Conservation (phyloP, 208 protist species). For the Acanthamoeba castellanii region DNA sequence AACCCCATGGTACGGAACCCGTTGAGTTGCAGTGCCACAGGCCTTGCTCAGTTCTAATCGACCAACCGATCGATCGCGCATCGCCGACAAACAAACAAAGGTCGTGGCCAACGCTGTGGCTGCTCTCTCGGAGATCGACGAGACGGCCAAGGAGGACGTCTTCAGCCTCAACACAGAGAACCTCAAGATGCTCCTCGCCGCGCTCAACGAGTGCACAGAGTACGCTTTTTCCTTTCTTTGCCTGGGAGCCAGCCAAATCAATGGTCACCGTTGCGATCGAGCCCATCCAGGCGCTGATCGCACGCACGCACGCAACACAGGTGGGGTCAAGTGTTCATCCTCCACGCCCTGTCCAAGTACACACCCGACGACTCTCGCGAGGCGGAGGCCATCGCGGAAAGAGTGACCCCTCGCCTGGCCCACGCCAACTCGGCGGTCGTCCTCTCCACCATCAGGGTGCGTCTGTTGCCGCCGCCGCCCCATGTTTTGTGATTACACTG, state of each 20-base stretch:
- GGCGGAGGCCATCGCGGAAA: conserved; percentile 95
- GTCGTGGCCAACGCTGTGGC: conserved; percentile 97
- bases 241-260: background rate
- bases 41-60: background rate
- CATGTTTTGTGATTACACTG: too few relatives aligned
- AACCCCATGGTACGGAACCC: conserved; percentile 94
- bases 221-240: conserved; percentile 65
- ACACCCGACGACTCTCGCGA: conserved; percentile 85
- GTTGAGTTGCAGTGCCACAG: background rate
- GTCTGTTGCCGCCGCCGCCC: conserved; percentile 83
- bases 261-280: background rate
- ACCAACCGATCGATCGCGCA: conserved; percentile 50
- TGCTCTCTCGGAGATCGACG: conserved; percentile 95
- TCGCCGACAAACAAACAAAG: background rate
- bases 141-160: conserved; percentile 86
- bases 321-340: conserved; percentile 99
- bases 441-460: conserved; percentile 96
- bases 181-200: conserved; percentile 96
- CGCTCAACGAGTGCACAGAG: conserved; percentile 97
- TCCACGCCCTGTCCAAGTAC: conserved; percentile 96
- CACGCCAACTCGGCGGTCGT: conserved; percentile 99
- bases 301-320: conserved; percentile 50
- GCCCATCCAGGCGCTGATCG: background rate
- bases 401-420: conserved; percentile 96
- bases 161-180: conserved; percentile 90